A percentile compares a stretch with the other conserved stretches of the same genome.
phyloP scores from a whole-genome alignment of 805 yeast species.

The Ogataea paradorogensis region DNA sequence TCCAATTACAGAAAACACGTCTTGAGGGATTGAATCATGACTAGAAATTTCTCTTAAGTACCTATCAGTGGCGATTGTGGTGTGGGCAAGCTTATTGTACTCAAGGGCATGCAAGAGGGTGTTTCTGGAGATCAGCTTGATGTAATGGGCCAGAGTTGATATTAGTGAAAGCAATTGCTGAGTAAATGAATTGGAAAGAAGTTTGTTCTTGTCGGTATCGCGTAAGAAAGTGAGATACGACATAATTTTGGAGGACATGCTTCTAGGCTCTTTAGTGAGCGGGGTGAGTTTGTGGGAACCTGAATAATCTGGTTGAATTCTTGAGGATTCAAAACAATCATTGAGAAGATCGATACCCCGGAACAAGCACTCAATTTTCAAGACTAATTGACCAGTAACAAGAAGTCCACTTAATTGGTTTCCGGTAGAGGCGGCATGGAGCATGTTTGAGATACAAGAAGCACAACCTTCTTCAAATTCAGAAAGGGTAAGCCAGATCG shows the following conservation, averaged over 20 bases:
- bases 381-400: slow-evolving; percentile 68
- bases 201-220: slow-evolving; percentile 42
- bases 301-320: slow-evolving; percentile 23
- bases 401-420: slow-evolving; percentile 64
- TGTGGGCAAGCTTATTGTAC: slow-evolving; percentile 53
- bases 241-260: slow-evolving; percentile 85
- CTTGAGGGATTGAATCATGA: slow-evolving; percentile 41
- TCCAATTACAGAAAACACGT: slow-evolving; percentile 40
- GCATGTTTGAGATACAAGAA: slow-evolving; percentile 85
- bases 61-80: slow-evolving; percentile 58
- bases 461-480: slow-evolving; percentile 91
- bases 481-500: slow-evolving; percentile 83
- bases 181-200: slow-evolving; percentile 42
- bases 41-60: slow-evolving; percentile 55
- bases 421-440: slow-evolving; percentile 74
- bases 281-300: slow-evolving; percentile 33
- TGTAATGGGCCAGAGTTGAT: slow-evolving; percentile 88
- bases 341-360: slow-evolving; percentile 60
- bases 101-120: slow-evolving; percentile 78
- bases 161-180: slow-evolving; percentile 75
- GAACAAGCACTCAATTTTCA: slow-evolving; percentile 74
- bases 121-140: slow-evolving; percentile 77
- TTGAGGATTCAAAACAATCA: slow-evolving; percentile 21
- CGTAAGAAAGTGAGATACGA: slow-evolving; percentile 80
- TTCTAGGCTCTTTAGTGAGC: slow-evolving; percentile 68